Evolutionary conservation across 805 yeast species (phyloP).

Genomic region (Zygoascus tannicola): DNA sequence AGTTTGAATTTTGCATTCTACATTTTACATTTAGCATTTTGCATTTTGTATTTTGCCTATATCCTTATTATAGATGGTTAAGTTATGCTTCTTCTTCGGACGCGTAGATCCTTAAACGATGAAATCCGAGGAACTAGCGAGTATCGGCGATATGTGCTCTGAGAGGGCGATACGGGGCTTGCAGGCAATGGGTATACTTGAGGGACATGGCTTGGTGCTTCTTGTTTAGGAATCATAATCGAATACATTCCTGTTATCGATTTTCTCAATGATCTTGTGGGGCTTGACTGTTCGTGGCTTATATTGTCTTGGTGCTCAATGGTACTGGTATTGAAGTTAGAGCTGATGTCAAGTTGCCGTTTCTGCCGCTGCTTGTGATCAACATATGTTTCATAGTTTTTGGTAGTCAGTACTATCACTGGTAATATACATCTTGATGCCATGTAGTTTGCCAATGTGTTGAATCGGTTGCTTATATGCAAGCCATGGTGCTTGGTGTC

Average conservation of each 20-base stretch:
- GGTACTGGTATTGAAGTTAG: too few species aligned
- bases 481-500: constrained; percentile 8
- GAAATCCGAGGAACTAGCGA: not conserved
- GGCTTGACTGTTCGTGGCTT: too few species aligned
- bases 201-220: not conserved
- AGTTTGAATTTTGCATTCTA: too few species aligned
- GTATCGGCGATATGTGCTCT: not conserved
- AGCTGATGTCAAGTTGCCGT: too few species aligned
- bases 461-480: constrained; percentile 47
- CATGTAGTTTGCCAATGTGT: constrained; percentile 48
- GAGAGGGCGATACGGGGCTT: not conserved
- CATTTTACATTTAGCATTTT: too few species aligned
- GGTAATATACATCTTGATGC: constrained; percentile 60
- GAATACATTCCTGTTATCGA: not conserved
- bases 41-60: too few species aligned
- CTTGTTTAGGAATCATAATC: not conserved
- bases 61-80: too few species aligned
- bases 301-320: too few species aligned
- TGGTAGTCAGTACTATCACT: constrained; percentile 48
- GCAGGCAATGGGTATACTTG: not conserved
- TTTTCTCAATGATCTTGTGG: too few species aligned
- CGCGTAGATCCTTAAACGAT: not conserved
- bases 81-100: not conserved
- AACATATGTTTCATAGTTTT: not conserved
- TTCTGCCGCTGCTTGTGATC: too few species aligned